Percentiles rank a stretch among this genome's conserved stretches.
Evolutionary conservation across 169 alveolate genomes (phyloP).

Genomic region (Babesia sp.): DNA sequence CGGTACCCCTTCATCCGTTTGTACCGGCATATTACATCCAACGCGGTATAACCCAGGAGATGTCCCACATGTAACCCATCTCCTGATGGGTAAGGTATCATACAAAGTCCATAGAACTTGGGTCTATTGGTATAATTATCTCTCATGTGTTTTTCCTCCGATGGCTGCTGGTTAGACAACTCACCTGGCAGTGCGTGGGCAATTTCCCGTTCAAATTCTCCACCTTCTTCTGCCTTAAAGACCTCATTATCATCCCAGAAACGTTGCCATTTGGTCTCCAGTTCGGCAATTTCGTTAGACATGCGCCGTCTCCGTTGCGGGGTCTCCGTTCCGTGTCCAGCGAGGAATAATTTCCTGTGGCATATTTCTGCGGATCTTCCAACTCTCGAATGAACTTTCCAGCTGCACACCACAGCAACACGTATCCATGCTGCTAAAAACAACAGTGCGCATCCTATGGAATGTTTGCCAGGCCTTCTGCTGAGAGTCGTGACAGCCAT

Average conservation of each 20-base stretch:
- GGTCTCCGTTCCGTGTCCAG: not conserved
- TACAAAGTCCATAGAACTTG: constrained; percentile 82
- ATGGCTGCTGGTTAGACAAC: not conserved
- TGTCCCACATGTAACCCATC: constrained; percentile 91
- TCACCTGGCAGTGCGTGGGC: no score
- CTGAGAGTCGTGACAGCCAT: not conserved
- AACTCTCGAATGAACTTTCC: constrained; percentile 4
- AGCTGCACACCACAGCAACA: constrained; percentile 27
- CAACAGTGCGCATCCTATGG: not conserved
- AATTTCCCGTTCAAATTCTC: not conserved
- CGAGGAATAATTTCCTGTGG: constrained; percentile 10
- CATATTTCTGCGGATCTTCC: constrained; percentile 25
- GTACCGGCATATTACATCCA: constrained; percentile 87
- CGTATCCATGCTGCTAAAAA: not conserved
- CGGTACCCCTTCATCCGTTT: constrained; percentile 78
- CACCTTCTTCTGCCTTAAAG: constrained; percentile 19
- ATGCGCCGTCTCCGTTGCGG: constrained; percentile 3
- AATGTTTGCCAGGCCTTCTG: not conserved
- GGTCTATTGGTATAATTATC: not conserved
- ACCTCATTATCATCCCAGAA: constrained; percentile 39
- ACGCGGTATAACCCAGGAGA: constrained; percentile 86
- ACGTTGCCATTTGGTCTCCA: constrained; percentile 49
- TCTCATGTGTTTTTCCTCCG: not conserved
- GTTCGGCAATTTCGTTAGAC: not conserved
- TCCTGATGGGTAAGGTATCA: constrained; percentile 93